These are phyloP conservation scores for Penicillium sp. DNA, from an alignment of 2,329 filamentous ascomycete genomes.

Conservation along the genomic window DNA sequence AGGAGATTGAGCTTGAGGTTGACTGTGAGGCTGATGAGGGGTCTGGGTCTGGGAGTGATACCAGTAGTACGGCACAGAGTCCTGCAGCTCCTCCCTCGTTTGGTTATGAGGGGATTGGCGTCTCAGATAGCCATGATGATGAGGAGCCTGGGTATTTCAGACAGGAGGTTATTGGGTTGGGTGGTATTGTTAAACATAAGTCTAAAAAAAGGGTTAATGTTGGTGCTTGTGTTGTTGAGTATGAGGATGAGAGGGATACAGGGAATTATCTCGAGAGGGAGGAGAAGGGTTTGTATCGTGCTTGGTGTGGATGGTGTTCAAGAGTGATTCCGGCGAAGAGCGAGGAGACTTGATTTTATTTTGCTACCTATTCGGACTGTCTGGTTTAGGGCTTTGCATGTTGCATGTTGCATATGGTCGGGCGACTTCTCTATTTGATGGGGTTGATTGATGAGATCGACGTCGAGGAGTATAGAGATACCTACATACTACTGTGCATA, in stretches of 20 bases:
- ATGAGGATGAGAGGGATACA: constrained; percentile 70
- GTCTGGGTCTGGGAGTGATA: constrained; percentile 18
- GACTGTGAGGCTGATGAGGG: constrained; percentile 79
- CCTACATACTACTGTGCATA: neutral
- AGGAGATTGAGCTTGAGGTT: constrained; percentile 76
- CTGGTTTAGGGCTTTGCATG: too few relatives aligned
- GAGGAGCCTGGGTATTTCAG: constrained; percentile 69
- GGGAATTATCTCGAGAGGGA: constrained; percentile 69
- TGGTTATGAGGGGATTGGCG: constrained; percentile 16
- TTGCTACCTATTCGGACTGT: neutral
- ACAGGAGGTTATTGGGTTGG: constrained; percentile 89
- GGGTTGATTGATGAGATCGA: too few relatives aligned
- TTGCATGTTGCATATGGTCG: neutral
- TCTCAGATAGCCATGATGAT: constrained; percentile 32
- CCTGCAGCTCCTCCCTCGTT: constrained; percentile 22
- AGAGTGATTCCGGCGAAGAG: constrained; percentile 61
- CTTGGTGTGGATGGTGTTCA: constrained; percentile 92
- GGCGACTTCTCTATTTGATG: too few relatives aligned
- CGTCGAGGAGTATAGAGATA: too few relatives aligned
- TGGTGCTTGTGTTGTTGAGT: constrained; percentile 81
- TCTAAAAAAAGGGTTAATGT: constrained; percentile 78
- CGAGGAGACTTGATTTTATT: constrained; percentile 7
- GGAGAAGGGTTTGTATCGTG: constrained; percentile 64
- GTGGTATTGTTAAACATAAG: constrained; percentile 83
- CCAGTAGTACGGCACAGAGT: constrained; percentile 19